Conservation (phyloP, 192 early-diverging fungal species). For the Haplosporangium gracile region DNA sequence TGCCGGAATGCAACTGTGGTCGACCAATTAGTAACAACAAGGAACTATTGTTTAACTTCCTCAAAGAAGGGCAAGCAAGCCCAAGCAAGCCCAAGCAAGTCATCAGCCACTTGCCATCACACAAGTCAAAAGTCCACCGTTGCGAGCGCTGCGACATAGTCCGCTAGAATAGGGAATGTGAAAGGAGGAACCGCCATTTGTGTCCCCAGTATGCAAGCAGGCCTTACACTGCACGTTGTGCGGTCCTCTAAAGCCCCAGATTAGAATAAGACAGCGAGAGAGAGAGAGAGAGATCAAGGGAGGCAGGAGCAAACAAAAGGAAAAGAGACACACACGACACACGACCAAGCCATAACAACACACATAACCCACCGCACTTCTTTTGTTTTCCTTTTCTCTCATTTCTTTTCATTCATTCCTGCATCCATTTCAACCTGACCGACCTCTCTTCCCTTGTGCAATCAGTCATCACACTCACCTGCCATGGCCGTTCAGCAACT, state of each 20-base stretch:
- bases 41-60: no score
- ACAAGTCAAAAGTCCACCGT: no score
- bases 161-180: no score
- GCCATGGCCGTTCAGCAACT: constrained; percentile 20
- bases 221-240: no score
- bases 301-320: neutral
- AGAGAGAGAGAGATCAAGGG: no score
- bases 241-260: no score
- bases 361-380: neutral
- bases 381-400: constrained; percentile 1
- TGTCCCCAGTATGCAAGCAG: no score
- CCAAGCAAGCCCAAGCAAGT: neutral
- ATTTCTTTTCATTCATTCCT: constrained; percentile 4
- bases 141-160: no score
- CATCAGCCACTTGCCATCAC: no score
- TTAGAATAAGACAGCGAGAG: no score
- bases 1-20: neutral
- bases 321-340: neutral
- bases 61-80: neutral
- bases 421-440: neutral
- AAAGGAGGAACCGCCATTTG: no score
- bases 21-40: neutral
- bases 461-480: no score
- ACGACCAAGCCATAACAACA: neutral
- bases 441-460: neutral